These are phyloP conservation scores for Lipomyces yamanashiensis DNA, from an alignment of 805 yeast genomes.

Conservation along the genomic window DNA sequence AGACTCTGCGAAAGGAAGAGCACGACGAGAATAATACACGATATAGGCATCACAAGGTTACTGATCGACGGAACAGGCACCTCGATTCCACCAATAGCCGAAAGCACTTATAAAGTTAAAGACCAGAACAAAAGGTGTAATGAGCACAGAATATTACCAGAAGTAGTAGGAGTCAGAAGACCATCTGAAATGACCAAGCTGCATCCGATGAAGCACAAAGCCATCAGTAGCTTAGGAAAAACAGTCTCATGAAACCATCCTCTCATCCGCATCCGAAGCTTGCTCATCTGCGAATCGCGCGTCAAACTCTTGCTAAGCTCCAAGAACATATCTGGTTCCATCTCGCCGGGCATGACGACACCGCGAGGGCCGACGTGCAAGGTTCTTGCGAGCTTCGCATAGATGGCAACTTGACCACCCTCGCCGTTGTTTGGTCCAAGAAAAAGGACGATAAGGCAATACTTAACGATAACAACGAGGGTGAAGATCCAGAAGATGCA, in stretches of 20 bases:
- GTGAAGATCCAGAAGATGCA: slow-evolving; percentile 61
- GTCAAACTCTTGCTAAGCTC: slow-evolving; percentile 50
- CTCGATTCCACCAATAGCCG: slow-evolving; percentile 62
- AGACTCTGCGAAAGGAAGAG: slow-evolving; percentile 55
- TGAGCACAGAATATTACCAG: slow-evolving; percentile 39
- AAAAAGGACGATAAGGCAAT: slow-evolving; percentile 54
- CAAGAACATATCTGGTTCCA: slow-evolving; percentile 45
- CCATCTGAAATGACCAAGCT: slow-evolving; percentile 64
- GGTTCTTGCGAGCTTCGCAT: slow-evolving; percentile 59
- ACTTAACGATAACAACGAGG: slow-evolving; percentile 58
- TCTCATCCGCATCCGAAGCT: background rate
- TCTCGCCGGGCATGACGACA: slow-evolving; percentile 51
- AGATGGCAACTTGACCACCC: slow-evolving; percentile 69
- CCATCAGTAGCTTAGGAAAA: slow-evolving; percentile 42
- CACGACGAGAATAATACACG: slow-evolving; percentile 53
- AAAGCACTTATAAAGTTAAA: slow-evolving; percentile 47
- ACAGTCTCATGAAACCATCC: slow-evolving; percentile 41
- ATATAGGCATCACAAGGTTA: slow-evolving; percentile 52
- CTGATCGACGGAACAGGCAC: slow-evolving; percentile 55
- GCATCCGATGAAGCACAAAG: slow-evolving; percentile 56
- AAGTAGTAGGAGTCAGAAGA: slow-evolving; percentile 65
- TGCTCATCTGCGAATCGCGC: slow-evolving; percentile 27
- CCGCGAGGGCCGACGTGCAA: slow-evolving; percentile 46
- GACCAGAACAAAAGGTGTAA: background rate
- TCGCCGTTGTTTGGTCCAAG: slow-evolving; percentile 63